Percentiles rank a stretch among this genome's conserved stretches.
Conservation (phyloP, 345 rosid genomes). For the Populus tremula region DNA sequence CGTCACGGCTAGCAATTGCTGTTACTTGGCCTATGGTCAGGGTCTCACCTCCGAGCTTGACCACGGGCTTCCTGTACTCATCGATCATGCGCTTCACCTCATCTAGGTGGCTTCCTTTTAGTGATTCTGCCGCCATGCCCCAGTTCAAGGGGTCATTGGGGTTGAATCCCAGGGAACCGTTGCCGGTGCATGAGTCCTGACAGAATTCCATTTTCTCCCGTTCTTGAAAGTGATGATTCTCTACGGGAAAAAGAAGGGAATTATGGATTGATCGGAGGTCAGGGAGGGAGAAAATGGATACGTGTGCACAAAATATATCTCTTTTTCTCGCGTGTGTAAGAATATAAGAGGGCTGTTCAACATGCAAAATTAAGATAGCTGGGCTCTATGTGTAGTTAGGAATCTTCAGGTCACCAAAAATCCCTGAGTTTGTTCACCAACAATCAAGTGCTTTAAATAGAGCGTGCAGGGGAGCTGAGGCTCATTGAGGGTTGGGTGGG, state of each 20-base stretch:
- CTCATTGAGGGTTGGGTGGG: constrained; percentile 22
- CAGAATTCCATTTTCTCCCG: constrained; percentile 3
- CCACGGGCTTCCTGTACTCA: constrained; percentile 54
- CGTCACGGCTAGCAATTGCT: constrained; percentile 37
- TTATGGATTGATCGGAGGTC: not conserved
- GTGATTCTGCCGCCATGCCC: constrained; percentile 59
- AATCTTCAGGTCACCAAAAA: constrained; percentile 23
- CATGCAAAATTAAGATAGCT: no score
- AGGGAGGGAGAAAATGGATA: not conserved
- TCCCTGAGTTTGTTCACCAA: constrained; percentile 15
- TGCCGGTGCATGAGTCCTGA: not conserved
- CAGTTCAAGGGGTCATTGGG: constrained; percentile 63
- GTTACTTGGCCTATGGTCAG: constrained; percentile 80
- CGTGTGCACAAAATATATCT: no score
- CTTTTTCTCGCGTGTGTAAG: no score
- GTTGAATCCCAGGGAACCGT: not conserved
- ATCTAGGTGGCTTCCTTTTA: constrained; percentile 79
- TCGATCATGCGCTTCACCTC: constrained; percentile 76
- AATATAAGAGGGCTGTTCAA: not conserved
- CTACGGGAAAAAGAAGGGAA: not conserved
- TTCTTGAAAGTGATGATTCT: not conserved
- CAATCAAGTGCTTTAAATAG: constrained; percentile 28
- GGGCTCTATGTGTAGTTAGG: not conserved
- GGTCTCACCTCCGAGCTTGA: constrained; percentile 63
- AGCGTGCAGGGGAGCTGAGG: no score